Base-by-base conservation (phyloP, 305 asterid genomes). In the Euphrasia arctica region DNA sequence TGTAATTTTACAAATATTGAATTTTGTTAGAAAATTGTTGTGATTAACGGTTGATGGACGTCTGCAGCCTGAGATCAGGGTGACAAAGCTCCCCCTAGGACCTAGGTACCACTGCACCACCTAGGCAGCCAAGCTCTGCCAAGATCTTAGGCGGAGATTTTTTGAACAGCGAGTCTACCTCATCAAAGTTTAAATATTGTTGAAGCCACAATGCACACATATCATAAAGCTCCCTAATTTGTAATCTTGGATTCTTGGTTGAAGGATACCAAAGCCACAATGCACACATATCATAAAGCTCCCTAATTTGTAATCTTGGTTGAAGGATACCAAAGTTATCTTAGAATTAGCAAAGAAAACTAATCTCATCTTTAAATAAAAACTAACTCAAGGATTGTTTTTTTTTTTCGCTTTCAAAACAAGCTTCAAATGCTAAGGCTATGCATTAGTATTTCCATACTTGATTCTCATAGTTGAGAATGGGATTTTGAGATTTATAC, bases 161-260 rank as follows among this genome's bases (percentile, higher is more conserved):
- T 7, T 39, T 1, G 43, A 39, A 39, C 2, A 7, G 11, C 9
- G 3, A 39, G 48, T 22, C 56, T 25, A 15, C 41, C 48, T 14
- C 67, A 49, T 28, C 3, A 4, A 27, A 9, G 15, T 48, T 48
- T 48, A 15, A 15, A 15, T 39, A 5, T 32, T 29, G 48, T 29
- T 9, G 51, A 49, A 51, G 15, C 59, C 15, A 49, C 58, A 47
- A 13, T 6, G 14, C 14, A 18, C 29, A 62, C 10, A 11, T 8
- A 27, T 13, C 47, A n/a, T 47, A 29, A 28, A 47, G 47, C 65
- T 42, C 65, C 48, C 22, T 25, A 58, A 36, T 45, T 12, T 45
- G 4, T 41, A 4, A 11, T 60, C 66, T 7, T 47, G 1, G 27
- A n/a, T n/a, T n/a, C n/a, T n/a, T n/a, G n/a, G n/a, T 18, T 39